Base-by-base conservation (phyloP, 306 rosid species). In the Purshia tridentata region DNA sequence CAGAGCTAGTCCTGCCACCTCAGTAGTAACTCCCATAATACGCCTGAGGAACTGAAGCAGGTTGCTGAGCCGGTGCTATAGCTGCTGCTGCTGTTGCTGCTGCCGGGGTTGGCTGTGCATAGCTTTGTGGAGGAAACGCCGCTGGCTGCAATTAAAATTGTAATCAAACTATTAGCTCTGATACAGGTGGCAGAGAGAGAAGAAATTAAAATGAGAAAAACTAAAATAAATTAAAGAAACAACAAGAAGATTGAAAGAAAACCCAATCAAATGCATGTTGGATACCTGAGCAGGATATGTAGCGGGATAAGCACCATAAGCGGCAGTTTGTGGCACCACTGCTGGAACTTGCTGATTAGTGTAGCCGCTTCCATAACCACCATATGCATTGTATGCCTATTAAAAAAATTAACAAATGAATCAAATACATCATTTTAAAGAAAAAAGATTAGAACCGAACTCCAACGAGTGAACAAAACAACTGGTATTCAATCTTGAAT, bases 201-300 rank as follows among this genome's bases (percentile, higher is more conserved):
- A 46, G 9, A 4, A 55, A 45, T 2, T 5, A 39, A n/a, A 18
- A 9, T 3, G 65, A 8, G 2, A 29, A 3, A 20, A 55, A 29
- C 20, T 20, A 14, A 20, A 64, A 50, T 42, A 45, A 35, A 18
- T 10, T 45, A n/a, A 65, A n/a, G 16, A 49, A 6, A n/a, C 22
- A n/a, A 40, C 40, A 45, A 57, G n/a, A 15, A 14, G 53, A 1
- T 22, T 35, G 11, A 4, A 19, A 35, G 14, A 41, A 15, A 15
- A 9, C 13, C 1, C n/a, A 6, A 11, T 5, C 5, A 42, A 9
- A 20, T 74, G 22, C 53, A 67, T 77, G 70, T 35, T 70, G 42
- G 19, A 60, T 72, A 95, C 99, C 98, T 95, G 99, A 37, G 82
- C 88, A 69, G 99, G 92, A 79, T 95, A 95, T 23, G 98, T 72